Conservation (phyloP, 2,329 filamentous ascomycete genomes). For the Allantophomopsis lycopodina region DNA sequence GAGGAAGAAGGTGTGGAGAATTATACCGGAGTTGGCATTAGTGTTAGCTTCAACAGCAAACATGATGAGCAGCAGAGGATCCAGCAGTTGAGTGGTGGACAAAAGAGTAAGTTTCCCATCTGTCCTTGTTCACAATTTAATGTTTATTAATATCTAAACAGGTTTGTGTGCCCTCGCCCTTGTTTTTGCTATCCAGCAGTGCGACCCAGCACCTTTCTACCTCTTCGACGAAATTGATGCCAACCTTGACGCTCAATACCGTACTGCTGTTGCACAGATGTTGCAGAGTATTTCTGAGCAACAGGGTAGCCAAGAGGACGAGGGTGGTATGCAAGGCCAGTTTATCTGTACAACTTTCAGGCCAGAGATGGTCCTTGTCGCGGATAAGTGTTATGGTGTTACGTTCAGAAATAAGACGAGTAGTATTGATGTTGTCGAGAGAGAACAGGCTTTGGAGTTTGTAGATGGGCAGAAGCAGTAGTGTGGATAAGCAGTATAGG, state of each 20-base stretch:
- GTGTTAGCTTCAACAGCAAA: constrained; percentile 96
- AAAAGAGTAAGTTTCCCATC: constrained; percentile 64
- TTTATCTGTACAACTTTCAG: constrained; percentile 99
- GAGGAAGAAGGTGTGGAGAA: constrained; percentile 73
- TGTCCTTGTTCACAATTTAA: neutral
- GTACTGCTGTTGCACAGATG: constrained; percentile 85
- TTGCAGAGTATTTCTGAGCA: constrained; percentile 63
- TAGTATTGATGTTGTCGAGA: constrained; percentile 78
- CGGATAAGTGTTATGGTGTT: constrained; percentile 96
- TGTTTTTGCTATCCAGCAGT: constrained; percentile 97
- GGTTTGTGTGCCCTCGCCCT: constrained; percentile 92
- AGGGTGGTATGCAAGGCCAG: constrained; percentile 42
- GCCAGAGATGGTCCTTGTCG: constrained; percentile 88
- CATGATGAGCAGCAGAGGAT: constrained; percentile 97
- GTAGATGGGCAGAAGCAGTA: constrained; percentile 62
- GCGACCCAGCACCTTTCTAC: constrained; percentile 95
- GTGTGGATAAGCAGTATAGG: neutral
- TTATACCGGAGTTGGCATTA: constrained; percentile 92
- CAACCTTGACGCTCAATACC: constrained; percentile 95
- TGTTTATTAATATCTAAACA: constrained; percentile 20
- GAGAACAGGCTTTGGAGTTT: constrained; percentile 81
- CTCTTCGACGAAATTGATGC: constrained; percentile 99
- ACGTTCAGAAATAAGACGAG: constrained; percentile 90
- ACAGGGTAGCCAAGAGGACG: constrained; percentile 38
- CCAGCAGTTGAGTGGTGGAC: constrained; percentile 90